phyloP scores from a whole-genome alignment of 2,329 filamentous ascomycete genomes.

The Sclerotinia sclerotiorum region DNA sequence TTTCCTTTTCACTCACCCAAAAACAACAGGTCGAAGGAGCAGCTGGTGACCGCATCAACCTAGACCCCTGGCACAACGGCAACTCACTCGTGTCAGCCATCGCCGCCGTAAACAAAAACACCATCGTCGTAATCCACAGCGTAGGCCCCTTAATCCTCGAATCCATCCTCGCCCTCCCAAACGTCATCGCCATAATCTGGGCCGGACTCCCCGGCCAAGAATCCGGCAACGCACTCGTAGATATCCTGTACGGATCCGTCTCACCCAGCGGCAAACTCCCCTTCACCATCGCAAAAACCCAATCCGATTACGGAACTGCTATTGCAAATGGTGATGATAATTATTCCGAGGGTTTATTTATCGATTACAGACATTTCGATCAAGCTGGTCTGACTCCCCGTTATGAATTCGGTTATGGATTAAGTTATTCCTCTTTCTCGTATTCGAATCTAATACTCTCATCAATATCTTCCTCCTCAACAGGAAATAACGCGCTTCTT shows the following conservation, averaged over 20 bases:
- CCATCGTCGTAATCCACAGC: conserved; percentile 64
- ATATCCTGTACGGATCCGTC: conserved; percentile 59
- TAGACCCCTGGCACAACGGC: conserved; percentile 62
- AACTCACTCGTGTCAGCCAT: conserved; percentile 54
- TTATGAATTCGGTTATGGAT: conserved; percentile 49
- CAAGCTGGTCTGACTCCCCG: conserved; percentile 41
- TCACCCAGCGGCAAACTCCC: conserved; percentile 48
- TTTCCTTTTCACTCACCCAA: neutral
- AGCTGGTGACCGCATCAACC: conserved; percentile 59
- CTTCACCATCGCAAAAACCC: conserved; percentile 62
- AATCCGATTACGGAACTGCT: conserved; percentile 47
- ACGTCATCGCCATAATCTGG: conserved; percentile 62
- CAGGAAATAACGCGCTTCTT: conserved; percentile 14
- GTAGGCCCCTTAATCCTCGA: conserved; percentile 60
- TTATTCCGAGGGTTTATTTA: conserved; percentile 48
- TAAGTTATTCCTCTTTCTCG: conserved; percentile 57
- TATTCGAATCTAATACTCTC: conserved; percentile 32
- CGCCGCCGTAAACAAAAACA: conserved; percentile 58
- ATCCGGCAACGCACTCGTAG: conserved; percentile 58
- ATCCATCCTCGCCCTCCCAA: conserved; percentile 58
- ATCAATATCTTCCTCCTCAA: conserved; percentile 12
- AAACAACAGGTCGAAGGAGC: conserved; percentile 31
- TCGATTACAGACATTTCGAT: conserved; percentile 56
- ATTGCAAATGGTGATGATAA: conserved; percentile 40
- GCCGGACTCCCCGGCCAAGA: conserved; percentile 62